Percentiles rank a stretch among this genome's conserved stretches.
Evolutionary conservation across 768 basidiomycete species (phyloP).

Genomic region (Pleurotus citrinopileatus): DNA sequence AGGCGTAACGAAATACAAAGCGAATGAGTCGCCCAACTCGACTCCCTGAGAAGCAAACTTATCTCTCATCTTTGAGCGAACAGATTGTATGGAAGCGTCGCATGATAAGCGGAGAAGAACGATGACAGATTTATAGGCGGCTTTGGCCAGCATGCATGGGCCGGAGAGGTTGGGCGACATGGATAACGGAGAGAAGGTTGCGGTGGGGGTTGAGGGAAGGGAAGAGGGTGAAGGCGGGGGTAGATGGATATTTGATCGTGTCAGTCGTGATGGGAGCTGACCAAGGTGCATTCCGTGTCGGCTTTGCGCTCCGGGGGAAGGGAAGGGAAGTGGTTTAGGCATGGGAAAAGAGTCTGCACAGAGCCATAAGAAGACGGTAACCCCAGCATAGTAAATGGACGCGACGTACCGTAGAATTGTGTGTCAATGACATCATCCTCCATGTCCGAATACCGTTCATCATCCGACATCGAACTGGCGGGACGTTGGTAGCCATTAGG

Average conservation of each 20-base stretch:
- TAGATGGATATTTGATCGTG: conserved; percentile 19
- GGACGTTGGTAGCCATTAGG: conserved; percentile 22
- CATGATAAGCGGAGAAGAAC: conserved; percentile 57
- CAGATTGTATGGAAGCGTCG: conserved; percentile 42
- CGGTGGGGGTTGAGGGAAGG: conserved; percentile 17
- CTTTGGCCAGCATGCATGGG: conserved; percentile 55
- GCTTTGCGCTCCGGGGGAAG: neutral
- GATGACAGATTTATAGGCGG: conserved; percentile 56
- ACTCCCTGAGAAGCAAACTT: conserved; percentile 60
- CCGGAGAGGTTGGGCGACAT: conserved; percentile 21
- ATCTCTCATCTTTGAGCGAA: conserved; percentile 58
- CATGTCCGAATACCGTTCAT: conserved; percentile 35
- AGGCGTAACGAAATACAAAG: conserved; percentile 50
- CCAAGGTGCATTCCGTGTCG: conserved; percentile 5
- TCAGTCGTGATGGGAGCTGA: conserved; percentile 14
- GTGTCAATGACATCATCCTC: conserved; percentile 33
- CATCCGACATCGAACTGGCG: conserved; percentile 37
- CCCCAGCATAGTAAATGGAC: neutral
- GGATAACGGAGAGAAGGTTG: conserved; percentile 23
- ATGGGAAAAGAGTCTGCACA: conserved; percentile 29
- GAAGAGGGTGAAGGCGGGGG: conserved; percentile 33
- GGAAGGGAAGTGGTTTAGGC: neutral
- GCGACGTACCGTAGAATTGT: conserved; percentile 30
- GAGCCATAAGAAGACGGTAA: conserved; percentile 8
- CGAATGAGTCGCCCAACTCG: conserved; percentile 52